Evolutionary conservation across 2,329 filamentous ascomycete genomes (phyloP), one percentile per base, ranked within the genome.

Genomic region (Paramyrothecium roridum): DNA sequence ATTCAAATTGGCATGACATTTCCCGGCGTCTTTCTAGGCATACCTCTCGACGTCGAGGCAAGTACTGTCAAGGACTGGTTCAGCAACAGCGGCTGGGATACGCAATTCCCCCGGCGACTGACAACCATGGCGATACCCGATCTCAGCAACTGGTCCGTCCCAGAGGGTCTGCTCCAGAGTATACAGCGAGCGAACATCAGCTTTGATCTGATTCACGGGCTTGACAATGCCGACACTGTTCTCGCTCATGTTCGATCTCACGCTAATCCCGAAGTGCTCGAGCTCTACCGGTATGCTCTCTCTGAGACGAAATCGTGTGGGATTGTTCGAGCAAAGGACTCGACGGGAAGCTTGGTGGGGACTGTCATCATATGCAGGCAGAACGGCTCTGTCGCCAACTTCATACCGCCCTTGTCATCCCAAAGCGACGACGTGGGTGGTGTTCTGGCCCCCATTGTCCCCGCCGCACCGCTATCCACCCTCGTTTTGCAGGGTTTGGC

Each of bases 81-180:
- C 69, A 84, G 87, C n/a, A 90, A 88, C 60, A 82, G 92, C 49
- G 93, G 93, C 16, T 97, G 93, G 93, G 92, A 96, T 64, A 88
- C 78, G 0, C 77, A 82, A 49, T 84, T 83, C 56, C 80, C 82
- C 3, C 76, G 79, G 12, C 76, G 80, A 16, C 64, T 85, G 20
- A 79, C 77, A 63, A 92, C 88, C 67, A 87, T 96, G 80, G 76
- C 86, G 3, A 87, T 95, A 50, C 81, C 83, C 37, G 88, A 91
- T 61, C 75, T 96, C n/a, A 71, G 79, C 22, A 81, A 79, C 13
- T 96, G 91, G 91, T 75, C 79, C 7, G 85, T 89, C 8, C 91
- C 91, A 0, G 87, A 93, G 43, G 90, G 90, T 1, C 82, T 96
- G 62, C 80, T 88, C 1, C 86, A 88, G 64, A 89, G 83, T 57